Conservation (phyloP, 768 basidiomycete species). For the Suillus discolor region DNA sequence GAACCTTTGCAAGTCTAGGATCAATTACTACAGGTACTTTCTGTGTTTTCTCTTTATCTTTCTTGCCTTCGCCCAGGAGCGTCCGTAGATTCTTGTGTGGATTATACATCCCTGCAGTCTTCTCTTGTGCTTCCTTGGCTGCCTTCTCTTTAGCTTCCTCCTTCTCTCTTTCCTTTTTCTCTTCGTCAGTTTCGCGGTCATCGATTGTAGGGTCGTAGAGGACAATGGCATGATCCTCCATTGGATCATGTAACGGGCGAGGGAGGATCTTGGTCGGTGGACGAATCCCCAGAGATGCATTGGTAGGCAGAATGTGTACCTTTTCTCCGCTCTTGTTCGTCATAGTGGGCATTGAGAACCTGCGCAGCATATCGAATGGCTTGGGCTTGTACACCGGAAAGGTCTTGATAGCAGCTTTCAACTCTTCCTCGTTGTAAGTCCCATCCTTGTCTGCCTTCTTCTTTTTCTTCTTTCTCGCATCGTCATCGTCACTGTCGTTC, state of each 20-base stretch:
- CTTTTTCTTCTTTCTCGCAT: conserved; percentile 57
- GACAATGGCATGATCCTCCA: conserved; percentile 97
- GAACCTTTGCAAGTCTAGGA: conserved; percentile 80
- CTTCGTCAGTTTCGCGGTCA: conserved; percentile 87
- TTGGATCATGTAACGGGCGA: conserved; percentile 93
- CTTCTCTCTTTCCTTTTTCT: conserved; percentile 71
- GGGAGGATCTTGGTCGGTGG: conserved; percentile 81
- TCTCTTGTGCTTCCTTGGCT: conserved; percentile 65
- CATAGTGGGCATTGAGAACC: conserved; percentile 88
- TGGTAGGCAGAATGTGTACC: conserved; percentile 57
- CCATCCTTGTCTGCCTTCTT: conserved; percentile 61
- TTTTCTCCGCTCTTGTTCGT: conserved; percentile 66
- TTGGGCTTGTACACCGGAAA: conserved; percentile 85
- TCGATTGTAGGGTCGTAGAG: conserved; percentile 97
- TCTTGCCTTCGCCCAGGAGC: conserved; percentile 71
- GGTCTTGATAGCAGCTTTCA: conserved; percentile 61
- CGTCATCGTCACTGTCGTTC: conserved; percentile 59
- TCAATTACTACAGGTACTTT: conserved; percentile 99
- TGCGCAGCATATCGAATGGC: conserved; percentile 65
- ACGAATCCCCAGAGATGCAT: conserved; percentile 82
- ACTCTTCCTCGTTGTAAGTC: conserved; percentile 63
- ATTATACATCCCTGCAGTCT: conserved; percentile 75
- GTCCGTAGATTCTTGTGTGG: conserved; percentile 91
- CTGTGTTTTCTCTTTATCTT: conserved; percentile 61
- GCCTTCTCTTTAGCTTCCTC: conserved; percentile 70